Percentiles rank a stretch among this genome's conserved stretches.
These are phyloP conservation scores for Gomphus bonarii DNA, from an alignment of 1,284 basidiomycete genomes.

Conservation along the genomic window DNA sequence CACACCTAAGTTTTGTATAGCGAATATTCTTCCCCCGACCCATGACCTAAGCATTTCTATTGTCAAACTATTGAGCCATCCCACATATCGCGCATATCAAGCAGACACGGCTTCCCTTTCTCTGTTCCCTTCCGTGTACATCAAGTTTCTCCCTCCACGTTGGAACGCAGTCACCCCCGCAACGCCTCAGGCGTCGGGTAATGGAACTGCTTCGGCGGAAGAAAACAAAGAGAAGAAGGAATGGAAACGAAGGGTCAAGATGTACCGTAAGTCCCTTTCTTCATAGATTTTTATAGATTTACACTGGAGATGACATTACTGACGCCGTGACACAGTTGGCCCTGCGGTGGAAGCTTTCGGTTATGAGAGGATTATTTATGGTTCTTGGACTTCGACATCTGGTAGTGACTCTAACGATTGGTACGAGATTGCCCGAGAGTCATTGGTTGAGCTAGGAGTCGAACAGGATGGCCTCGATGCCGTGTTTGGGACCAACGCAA, in stretches of 20 bases:
- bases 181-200: conserved; percentile 28
- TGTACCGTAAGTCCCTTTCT: conserved; percentile 62
- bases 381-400: conserved; percentile 27
- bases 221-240: conserved; percentile 53
- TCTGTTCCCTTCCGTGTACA: conserved; percentile 58
- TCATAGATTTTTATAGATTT: conserved; percentile 13
- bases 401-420: conserved; percentile 49
- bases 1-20: conserved; percentile 29
- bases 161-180: conserved; percentile 60
- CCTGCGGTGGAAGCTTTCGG: conserved; percentile 64
- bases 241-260: conserved; percentile 76
- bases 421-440: conserved; percentile 75
- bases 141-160: conserved; percentile 74
- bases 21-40: conserved; percentile 79
- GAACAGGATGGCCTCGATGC: conserved; percentile 69
- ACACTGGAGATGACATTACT: background rate
- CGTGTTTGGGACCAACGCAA: conserved; percentile 60
- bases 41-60: conserved; percentile 61
- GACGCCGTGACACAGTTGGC: conserved; percentile 38
- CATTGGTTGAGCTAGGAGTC: conserved; percentile 72
- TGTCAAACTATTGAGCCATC: conserved; percentile 68
- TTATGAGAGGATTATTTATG: conserved; percentile 46
- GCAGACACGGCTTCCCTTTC: conserved; percentile 67
- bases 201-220: conserved; percentile 24
- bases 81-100: conserved; percentile 65